These are phyloP conservation scores for Lanmaoa pseudosensibilis DNA, from an alignment of 768 basidiomycete genomes.

Conservation along the genomic window DNA sequence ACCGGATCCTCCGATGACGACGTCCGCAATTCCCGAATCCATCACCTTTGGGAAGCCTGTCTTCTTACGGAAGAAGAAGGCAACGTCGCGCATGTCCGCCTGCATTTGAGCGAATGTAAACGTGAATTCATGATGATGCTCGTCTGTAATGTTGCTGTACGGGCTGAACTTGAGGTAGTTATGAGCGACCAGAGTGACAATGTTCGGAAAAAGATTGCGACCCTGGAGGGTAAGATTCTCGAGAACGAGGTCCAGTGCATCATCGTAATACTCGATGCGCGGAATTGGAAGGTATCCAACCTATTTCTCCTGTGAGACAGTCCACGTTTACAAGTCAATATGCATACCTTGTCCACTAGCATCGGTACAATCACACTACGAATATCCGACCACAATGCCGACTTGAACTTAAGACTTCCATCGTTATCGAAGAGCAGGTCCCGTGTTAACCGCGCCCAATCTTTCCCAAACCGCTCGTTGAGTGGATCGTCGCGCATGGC, in stretches of 20 bases:
- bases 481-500: conserved; percentile 84
- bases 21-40: conserved; percentile 85
- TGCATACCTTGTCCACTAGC: conserved; percentile 67
- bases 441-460: conserved; percentile 77
- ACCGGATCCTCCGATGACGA: conserved; percentile 81
- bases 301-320: conserved; percentile 31
- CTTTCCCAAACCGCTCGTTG: conserved; percentile 78
- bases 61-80: conserved; percentile 89
- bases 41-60: conserved; percentile 74
- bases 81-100: conserved; percentile 90
- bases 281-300: conserved; percentile 87
- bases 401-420: conserved; percentile 86
- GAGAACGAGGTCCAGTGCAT: conserved; percentile 81
- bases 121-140: conserved; percentile 68
- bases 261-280: conserved; percentile 90
- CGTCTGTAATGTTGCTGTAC: conserved; percentile 55
- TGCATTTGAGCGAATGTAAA: conserved; percentile 84
- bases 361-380: conserved; percentile 78
- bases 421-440: conserved; percentile 79
- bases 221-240: conserved; percentile 91
- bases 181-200: conserved; percentile 69
- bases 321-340: background rate
- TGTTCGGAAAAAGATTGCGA: conserved; percentile 85
- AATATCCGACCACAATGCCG: conserved; percentile 85
- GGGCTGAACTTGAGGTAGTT: conserved; percentile 87